phyloP scores from a whole-genome alignment of 345 rosid species.

The Microcos paniculata region DNA sequence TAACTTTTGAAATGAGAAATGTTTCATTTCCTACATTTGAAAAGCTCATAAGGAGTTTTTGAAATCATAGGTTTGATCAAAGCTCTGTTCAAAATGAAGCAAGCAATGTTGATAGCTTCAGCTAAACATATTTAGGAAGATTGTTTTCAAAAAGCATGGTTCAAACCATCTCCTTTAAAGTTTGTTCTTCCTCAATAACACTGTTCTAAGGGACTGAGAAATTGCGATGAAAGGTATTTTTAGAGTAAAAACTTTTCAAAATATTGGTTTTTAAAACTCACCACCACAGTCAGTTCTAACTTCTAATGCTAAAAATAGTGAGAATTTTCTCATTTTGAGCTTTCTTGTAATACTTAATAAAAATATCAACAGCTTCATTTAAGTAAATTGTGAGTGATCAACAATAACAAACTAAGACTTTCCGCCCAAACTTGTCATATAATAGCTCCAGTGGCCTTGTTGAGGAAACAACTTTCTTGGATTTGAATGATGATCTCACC shows the following conservation, averaged over 20 bases:
- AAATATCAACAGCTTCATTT: background rate
- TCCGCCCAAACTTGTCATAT: background rate
- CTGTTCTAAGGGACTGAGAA: background rate
- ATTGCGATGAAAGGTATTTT: background rate
- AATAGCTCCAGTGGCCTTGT: background rate
- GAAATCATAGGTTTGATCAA: background rate
- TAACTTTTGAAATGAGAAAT: background rate
- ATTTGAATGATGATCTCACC: background rate
- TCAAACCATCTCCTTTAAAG: background rate
- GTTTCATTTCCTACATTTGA: background rate
- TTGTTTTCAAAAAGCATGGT: background rate
- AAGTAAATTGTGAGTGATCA: background rate
- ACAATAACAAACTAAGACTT: background rate
- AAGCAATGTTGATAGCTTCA: background rate
- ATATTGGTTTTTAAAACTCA: background rate
- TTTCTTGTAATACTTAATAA: background rate
- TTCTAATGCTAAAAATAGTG: background rate
- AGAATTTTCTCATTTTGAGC: background rate
- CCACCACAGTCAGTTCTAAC: background rate
- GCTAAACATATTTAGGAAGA: background rate
- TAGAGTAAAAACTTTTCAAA: background rate
- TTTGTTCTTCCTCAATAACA: background rate
- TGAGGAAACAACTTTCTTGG: background rate
- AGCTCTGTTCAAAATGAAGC: background rate
- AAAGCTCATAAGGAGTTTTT: constrained; percentile 17